Base-by-base conservation (phyloP, 179 eudicot species). In the Spergularia azorica region DNA sequence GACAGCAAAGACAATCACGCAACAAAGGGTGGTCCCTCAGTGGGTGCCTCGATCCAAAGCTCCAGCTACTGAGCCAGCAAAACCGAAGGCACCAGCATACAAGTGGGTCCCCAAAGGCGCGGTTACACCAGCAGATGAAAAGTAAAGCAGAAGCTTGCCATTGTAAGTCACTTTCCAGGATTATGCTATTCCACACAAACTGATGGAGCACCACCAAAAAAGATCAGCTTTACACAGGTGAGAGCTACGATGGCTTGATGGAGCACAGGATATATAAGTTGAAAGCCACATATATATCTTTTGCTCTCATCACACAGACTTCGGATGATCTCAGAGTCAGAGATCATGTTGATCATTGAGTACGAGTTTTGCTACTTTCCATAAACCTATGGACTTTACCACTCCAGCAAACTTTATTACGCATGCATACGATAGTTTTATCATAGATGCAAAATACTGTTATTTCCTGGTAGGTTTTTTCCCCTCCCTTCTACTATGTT, bases 71-170 rank as follows among this genome's bases (percentile, higher is more conserved):
- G 88, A 82, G 68, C 20, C 73, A 17, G 32, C 63, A 66, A 85
- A 85, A 72, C 80, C 79, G 10, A 85, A 77, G 56, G 65, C 69
- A 52, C 81, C 82, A 4, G 72, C 66, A 6, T 85, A 79, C 63
- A 79, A 82, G 73, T 85, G 88, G 88, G 77, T 85, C 17, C 86
- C 85, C 4, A 85, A 85, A 83, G 86, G 72, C 16, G 55, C 77
- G 3, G 55, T 74, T 56, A 21, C 83, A 58, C 52, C 79, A 10
- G 6, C 82, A 18, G 76, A 38, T 46, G 83, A 46, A 61, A 70
- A 76, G 18, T 67, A 84, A 74, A 59, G 71, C 38, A 59, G 38
- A 68, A 9, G 39, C 15, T 67, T 60, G 46, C n/a, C 60, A n/a
- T 59, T 38, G 38, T 5, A 63, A 11, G 36, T 8, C 38, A 36